Evolutionary conservation across 148 eudicot species (phyloP).

Genomic region (Oxyria digyna): DNA sequence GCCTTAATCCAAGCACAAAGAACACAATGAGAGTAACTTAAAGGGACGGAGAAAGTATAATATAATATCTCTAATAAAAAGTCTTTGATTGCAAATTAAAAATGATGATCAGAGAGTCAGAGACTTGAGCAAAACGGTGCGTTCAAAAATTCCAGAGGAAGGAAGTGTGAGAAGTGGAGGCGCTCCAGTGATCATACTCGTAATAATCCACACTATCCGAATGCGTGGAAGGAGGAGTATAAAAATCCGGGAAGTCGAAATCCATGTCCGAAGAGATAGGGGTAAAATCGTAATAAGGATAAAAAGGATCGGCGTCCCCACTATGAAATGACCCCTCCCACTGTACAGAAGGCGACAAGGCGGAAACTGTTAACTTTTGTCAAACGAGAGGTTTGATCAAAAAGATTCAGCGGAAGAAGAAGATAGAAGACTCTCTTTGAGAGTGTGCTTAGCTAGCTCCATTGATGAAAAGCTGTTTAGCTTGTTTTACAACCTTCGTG

Average conservation of each 20-base stretch:
- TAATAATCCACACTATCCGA: constrained; percentile 17
- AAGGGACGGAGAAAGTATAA: too few relatives aligned
- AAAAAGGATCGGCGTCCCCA: neutral
- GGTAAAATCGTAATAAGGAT: constrained; percentile 13
- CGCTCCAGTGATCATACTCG: neutral
- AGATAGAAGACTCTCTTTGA: too few relatives aligned
- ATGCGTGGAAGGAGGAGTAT: constrained; percentile 14
- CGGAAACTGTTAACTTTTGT: too few relatives aligned
- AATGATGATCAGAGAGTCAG: too few relatives aligned
- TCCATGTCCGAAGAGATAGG: constrained; percentile 32
- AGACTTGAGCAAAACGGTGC: neutral
- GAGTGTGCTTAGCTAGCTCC: too few relatives aligned
- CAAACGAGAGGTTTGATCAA: too few relatives aligned
- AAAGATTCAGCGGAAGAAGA: too few relatives aligned
- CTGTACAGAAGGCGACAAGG: constrained; percentile 22
- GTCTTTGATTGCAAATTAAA: neutral
- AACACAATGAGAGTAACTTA: too few relatives aligned
- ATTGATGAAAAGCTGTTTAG: too few relatives aligned
- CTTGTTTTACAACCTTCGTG: too few relatives aligned
- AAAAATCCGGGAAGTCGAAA: constrained; percentile 36
- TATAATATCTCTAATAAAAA: neutral
- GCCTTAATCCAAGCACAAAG: too few relatives aligned
- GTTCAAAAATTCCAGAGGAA: constrained; percentile 14
- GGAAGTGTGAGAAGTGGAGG: neutral
- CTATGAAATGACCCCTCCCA: constrained; percentile 19